Evolutionary conservation across 306 rosid species (phyloP), one percentile per base, ranked within the genome.

Genomic region (Arachis stenosperma): DNA sequence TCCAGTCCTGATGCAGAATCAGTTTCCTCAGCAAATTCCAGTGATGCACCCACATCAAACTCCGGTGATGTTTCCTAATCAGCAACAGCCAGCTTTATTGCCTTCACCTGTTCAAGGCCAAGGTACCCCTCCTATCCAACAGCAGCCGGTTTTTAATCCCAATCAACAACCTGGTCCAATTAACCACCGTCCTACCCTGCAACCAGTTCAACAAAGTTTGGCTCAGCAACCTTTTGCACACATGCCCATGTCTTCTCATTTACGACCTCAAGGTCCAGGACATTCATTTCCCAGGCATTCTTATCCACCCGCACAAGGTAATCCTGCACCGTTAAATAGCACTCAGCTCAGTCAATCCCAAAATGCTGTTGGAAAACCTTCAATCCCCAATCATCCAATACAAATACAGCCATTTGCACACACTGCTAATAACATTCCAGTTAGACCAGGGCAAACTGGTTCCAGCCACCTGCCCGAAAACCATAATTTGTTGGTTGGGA

Each of bases 51-150:
- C 96, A 3, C 80, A 85, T 17, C 90, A 70, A 65, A 83, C 94
- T 69, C 85, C 78, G 79, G 74, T 85, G 63, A 72, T 87, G 63
- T 75, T 83, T 81, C 87, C 88, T 69, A 87, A 73, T 75, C 98
- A 89, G 83, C 94, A 84, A 74, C 92, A 84, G 75, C 79, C 76
- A 50, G 75, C 75, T 61, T 79, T 81, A 60, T 61, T 90, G 79
- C 89, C 90, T 73, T 85, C 90, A 37, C 69, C 87, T 56, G 89
- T 86, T 82, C 92, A 69, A 69, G 87, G 87, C 43, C 96, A 88
- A 80, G 86, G 67, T 58, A 54, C 81, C 39, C 68, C 85, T 71
- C 67, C 86, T 78, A 66, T 83, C 65, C 92, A 82, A 39, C 96
- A 85, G 69, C 93, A 83, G 61, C 78, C 71, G 7, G 71, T 76